Evolutionary conservation across 345 rosid genomes (phyloP).

Genomic region (Eucalyptus coolabah): DNA sequence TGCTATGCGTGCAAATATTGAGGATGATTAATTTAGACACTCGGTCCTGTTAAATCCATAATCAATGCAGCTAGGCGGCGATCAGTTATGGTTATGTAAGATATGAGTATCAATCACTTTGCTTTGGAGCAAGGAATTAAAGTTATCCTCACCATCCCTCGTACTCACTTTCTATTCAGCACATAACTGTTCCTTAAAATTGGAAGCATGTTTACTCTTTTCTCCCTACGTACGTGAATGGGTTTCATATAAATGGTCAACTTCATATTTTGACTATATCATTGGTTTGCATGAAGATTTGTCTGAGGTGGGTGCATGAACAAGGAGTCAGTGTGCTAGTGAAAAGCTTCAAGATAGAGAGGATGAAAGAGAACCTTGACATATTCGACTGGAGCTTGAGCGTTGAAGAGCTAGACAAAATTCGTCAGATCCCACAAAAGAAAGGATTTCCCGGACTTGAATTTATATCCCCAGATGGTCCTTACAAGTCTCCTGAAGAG

Average conservation of each 20-base stretch:
- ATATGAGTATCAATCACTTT: background rate
- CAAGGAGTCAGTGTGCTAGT: constrained; percentile 8
- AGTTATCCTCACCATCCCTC: background rate
- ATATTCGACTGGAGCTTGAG: constrained; percentile 15
- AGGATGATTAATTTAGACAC: background rate
- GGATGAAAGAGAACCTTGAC: constrained; percentile 8
- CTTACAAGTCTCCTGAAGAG: constrained; percentile 5
- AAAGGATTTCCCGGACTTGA: background rate
- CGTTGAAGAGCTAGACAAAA: constrained; percentile 1
- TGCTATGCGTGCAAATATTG: background rate
- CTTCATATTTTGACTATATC: background rate
- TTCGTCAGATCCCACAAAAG: constrained; percentile 3
- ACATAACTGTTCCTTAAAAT: background rate
- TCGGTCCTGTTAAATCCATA: background rate
- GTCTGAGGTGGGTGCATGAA: constrained; percentile 23
- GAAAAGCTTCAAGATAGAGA: constrained; percentile 16
- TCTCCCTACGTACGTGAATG: background rate
- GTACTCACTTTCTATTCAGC: background rate
- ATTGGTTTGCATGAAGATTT: background rate
- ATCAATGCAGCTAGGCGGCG: background rate
- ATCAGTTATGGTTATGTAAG: background rate
- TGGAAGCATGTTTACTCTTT: background rate
- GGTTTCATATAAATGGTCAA: background rate
- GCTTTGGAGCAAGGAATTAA: background rate
- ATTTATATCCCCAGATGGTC: background rate